Evolutionary conservation across 768 basidiomycete species (phyloP).

Genomic region (Termitomyces sp.): DNA sequence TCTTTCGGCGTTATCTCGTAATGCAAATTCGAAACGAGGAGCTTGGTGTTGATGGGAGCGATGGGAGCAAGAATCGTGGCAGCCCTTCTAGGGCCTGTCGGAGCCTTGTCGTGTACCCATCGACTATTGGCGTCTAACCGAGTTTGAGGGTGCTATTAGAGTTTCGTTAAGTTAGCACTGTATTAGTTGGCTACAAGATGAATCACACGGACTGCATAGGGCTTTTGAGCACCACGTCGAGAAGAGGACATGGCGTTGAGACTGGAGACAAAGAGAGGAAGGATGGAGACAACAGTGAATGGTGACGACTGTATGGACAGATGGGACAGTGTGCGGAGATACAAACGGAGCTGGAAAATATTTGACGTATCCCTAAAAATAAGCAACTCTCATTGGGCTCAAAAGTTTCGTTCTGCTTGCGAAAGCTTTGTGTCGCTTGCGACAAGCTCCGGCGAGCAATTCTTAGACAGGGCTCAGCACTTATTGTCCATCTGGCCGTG

Average conservation of each 20-base stretch:
- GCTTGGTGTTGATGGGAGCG: constrained; percentile 40
- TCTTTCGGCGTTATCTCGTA: constrained; percentile 90
- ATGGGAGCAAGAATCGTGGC: constrained; percentile 22
- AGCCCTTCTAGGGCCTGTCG: constrained; percentile 30
- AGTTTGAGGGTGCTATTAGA: not conserved
- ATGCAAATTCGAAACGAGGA: constrained; percentile 83
- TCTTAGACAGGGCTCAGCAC: not conserved
- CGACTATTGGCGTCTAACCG: constrained; percentile 50
- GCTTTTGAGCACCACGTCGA: not conserved
- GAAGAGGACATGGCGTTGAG: not conserved
- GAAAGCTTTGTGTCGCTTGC: not conserved
- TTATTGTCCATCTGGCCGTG: not conserved
- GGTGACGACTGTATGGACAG: too few species aligned
- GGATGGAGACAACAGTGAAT: not conserved
- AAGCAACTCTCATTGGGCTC: not conserved
- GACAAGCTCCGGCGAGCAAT: too few species aligned
- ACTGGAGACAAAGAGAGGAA: not conserved
- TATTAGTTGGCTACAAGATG: not conserved
- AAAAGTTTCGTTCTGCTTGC: too few species aligned
- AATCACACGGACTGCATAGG: not conserved
- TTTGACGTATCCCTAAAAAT: too few species aligned
- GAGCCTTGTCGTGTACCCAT: constrained; percentile 76
- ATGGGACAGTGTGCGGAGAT: not conserved
- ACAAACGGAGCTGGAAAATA: not conserved
- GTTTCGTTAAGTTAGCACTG: not conserved